Percentiles rank a stretch among this genome's conserved stretches.
phyloP scores from a whole-genome alignment of 805 yeast species.

The Wickerhamiella qilinensis region DNA sequence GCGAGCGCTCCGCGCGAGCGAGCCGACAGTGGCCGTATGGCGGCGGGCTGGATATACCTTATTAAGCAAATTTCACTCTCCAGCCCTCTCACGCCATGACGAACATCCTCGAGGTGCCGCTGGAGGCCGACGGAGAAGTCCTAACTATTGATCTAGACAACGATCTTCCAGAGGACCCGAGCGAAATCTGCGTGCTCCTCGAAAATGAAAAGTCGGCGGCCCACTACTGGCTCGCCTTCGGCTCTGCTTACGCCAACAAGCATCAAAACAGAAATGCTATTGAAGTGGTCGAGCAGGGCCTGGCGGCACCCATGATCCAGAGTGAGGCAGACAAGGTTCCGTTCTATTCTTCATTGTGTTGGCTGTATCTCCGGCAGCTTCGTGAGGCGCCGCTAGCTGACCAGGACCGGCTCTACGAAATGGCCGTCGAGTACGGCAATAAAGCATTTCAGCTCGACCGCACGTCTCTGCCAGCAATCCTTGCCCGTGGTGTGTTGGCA shows the following conservation, averaged over 20 bases:
- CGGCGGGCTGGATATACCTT: too few relatives aligned
- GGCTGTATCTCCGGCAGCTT: conserved; percentile 36
- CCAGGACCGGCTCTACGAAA: conserved; percentile 16
- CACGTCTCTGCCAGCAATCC: conserved; percentile 31
- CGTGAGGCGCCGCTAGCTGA: conserved; percentile 18
- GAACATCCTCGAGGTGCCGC: conserved; percentile 47
- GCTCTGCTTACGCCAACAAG: conserved; percentile 61
- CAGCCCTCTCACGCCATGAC: too few relatives aligned
- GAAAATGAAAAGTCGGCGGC: conserved; percentile 64
- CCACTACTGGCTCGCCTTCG: conserved; percentile 73
- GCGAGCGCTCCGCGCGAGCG: too few relatives aligned
- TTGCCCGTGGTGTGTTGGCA: conserved; percentile 54
- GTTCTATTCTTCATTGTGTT: conserved; percentile 47
- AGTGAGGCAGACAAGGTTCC: conserved; percentile 30
- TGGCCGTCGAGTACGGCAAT: conserved; percentile 32
- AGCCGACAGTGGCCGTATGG: too few relatives aligned
- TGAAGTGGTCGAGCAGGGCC: conserved; percentile 45
- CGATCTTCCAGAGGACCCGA: conserved; percentile 81
- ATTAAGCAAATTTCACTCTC: too few relatives aligned
- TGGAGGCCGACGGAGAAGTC: conserved; percentile 61
- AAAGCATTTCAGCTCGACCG: conserved; percentile 33
- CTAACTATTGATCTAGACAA: conserved; percentile 67
- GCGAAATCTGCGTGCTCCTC: conserved; percentile 61
- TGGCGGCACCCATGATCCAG: conserved; percentile 21
- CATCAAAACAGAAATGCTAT: conserved; percentile 45